Conservation (phyloP, 371 early-diverging fungal genomes). For the Spiromyces aspiralis region DNA sequence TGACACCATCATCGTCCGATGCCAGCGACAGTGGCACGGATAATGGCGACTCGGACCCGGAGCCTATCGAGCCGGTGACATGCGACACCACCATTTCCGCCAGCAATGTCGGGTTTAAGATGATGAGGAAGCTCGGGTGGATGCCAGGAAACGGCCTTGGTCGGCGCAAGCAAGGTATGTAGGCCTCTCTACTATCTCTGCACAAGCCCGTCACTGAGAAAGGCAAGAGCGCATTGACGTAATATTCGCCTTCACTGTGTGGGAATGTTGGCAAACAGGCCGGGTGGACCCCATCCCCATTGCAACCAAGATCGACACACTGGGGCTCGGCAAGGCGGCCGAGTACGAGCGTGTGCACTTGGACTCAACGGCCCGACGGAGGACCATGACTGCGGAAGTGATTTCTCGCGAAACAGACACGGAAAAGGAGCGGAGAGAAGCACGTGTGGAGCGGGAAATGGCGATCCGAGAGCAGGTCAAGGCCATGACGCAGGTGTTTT, state of each 20-base stretch:
- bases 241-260: no score
- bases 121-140: not conserved
- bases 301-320: not conserved
- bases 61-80: no score
- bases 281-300: not conserved
- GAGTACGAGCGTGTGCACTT: not conserved
- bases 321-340: not conserved
- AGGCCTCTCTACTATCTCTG: no score
- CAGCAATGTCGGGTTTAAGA: not conserved
- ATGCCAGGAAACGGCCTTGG: not conserved
- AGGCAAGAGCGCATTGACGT: no score
- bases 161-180: not conserved
- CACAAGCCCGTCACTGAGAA: no score
- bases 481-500: not conserved
- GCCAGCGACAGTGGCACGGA: no score
- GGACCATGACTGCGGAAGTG: not conserved
- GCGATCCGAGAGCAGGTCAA: not conserved
- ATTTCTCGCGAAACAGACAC: not conserved
- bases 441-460: not conserved
- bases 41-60: no score
- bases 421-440: not conserved
- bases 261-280: no score
- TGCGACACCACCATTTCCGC: no score
- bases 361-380: not conserved
- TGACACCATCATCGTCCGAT: no score